Base-by-base conservation (phyloP, 225 moss, liverwort and hornwort species). In the Ulota crispa region DNA sequence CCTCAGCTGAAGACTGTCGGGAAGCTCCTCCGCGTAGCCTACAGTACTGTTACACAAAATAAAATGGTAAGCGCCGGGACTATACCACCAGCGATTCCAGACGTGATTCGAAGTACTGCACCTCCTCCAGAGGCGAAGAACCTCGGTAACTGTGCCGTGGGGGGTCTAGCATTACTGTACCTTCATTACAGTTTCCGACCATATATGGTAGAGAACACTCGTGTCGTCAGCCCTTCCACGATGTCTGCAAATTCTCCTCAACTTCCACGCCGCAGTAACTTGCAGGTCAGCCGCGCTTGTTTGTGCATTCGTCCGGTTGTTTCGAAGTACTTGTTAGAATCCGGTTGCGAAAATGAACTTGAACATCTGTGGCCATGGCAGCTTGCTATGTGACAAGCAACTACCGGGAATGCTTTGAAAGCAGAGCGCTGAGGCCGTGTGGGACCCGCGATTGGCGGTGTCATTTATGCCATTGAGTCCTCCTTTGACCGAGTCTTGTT, bases 401-500 rank as follows among this genome's bases (percentile, higher is more conserved):
- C 32, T 16, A 14, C 23, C 14, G 3, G 9, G 23, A 19, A 36
- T 21, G 37, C 23, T 79, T 31, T 50, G 66, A 67, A 39, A 19
- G 41, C 80, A 56, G 80, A 8, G 14, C 63, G 43, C 43, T 43
- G 45, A 57, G 24, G 7, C 14, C 34, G 18, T 3, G 81, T 87
- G 87, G 84, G 87, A 84, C 81, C 83, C 54, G 68, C 78, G 5
- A 68, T 85, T 4, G 80, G 78, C 78, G 81, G 81, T 87, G 53
- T 83, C 6, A 42, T 80, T 70, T 41, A 74, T 32, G 77, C 77
- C 53, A 53, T 75, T 37, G 73, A 72, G 57, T 68, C 76, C 36
- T 82, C 81, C 69, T 55, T 73, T 6, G 64, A 82, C 37, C 2
- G 8, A 10, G 52, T 39, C 42, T 37, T 41, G 50, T 67, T 26